phyloP scores from a whole-genome alignment of 345 rosid species.

The Linum trigynum region DNA sequence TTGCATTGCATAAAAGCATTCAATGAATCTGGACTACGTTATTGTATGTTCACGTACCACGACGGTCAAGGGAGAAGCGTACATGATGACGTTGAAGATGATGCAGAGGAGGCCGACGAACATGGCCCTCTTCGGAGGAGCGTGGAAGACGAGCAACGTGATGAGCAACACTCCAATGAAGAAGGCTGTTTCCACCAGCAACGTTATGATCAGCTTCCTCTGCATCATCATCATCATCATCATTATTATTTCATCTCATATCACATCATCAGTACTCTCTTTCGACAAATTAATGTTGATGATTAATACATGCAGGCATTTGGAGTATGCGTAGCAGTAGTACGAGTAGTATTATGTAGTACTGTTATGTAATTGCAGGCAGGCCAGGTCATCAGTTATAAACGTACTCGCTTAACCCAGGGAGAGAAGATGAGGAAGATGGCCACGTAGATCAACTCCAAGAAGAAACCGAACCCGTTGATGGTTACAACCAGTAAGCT shows the following conservation, averaged over 20 bases:
- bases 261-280: constrained; percentile 9
- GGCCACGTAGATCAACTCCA: constrained; percentile 41
- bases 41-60: constrained; percentile 32
- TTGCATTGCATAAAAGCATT: too few species aligned
- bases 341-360: neutral
- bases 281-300: constrained; percentile 6
- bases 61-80: constrained; percentile 58
- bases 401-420: constrained; percentile 31
- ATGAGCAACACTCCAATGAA: constrained; percentile 14
- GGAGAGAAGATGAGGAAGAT: constrained; percentile 43
- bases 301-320: neutral
- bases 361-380: too few species aligned
- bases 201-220: constrained; percentile 19
- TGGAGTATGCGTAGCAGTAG: neutral
- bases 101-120: constrained; percentile 36
- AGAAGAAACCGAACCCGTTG: constrained; percentile 46
- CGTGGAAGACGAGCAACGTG: constrained; percentile 33
- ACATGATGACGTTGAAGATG: constrained; percentile 45
- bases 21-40: too few species aligned
- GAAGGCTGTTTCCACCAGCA: constrained; percentile 39
- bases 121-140: constrained; percentile 33
- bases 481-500: constrained; percentile 51
- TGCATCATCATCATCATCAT: constrained; percentile 6
- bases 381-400: neutral
- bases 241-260: too few species aligned